Base-by-base conservation (phyloP, 192 early-diverging fungal species). In the Dimargaris verticillata region DNA sequence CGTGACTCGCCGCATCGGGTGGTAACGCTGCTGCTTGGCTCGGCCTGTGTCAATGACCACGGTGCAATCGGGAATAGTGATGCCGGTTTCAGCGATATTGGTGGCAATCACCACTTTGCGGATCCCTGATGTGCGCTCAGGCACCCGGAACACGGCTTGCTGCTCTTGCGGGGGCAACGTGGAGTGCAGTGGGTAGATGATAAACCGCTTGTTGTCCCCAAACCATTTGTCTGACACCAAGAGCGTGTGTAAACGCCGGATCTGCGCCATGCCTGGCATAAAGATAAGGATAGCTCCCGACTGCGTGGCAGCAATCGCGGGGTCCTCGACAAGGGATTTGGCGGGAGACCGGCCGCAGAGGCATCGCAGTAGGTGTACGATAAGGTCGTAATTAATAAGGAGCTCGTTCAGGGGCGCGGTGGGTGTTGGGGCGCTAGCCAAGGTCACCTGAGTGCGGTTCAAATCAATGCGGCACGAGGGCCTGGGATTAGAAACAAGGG, bases 11-110 rank as follows among this genome's bases (percentile, higher is more conserved):
- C 69, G 72, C 28, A 61, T 67, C 9, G 68, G 69, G 51, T 76
- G 71, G 38, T 76, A 76, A 29, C 68, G 69, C 20, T 67, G 69
- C 48, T 83, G 79, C 63, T 87, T 91, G 20, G 84, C 86, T 65
- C 77, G 78, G 13, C 86, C 87, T 0, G 80, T 75, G 63, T 91
- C 89, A 63, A 91, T 78, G 1, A 90, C 86, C 62, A 79, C 78
- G 1, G 84, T 85, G 9, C 88, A 83, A 72, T 91, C 89, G 3
- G 81, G 78, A 41, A 90, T 86, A 5, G 88, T 89, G 60, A 89
- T 84, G 63, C 86, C 82, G 0, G 88, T 90, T 67, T 90, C 88
- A 12, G 88, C 88, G 59, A 90, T 81, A 50, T 89, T 90, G 25
- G 88, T 90, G 6, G 82, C 71, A 17, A 89, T 62, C 12, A 90